phyloP scores from a whole-genome alignment of 805 yeast genomes.

The Monosporozyma servazzii region DNA sequence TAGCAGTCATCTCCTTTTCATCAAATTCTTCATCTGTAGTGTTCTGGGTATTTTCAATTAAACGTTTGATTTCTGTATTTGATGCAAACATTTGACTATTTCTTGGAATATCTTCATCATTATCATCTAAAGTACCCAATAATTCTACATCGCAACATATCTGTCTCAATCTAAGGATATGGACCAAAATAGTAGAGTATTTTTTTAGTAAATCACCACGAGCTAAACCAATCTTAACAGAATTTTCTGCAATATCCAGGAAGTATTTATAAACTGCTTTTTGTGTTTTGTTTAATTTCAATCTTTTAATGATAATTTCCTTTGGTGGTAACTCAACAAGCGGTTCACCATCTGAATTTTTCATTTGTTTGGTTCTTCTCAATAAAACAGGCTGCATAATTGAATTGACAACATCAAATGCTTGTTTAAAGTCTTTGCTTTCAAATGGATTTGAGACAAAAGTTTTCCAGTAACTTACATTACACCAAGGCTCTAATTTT shows the following conservation, averaged over 20 bases:
- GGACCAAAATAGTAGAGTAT: constrained; percentile 74
- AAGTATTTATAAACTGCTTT: constrained; percentile 57
- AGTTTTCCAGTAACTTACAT: constrained; percentile 76
- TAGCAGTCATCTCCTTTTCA: neutral
- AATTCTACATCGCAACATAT: constrained; percentile 77
- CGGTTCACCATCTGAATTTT: constrained; percentile 59
- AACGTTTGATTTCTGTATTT: constrained; percentile 3
- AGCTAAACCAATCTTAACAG: constrained; percentile 50
- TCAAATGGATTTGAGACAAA: constrained; percentile 81
- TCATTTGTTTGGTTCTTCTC: constrained; percentile 82
- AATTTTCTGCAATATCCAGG: constrained; percentile 52
- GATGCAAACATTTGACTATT: constrained; percentile 8
- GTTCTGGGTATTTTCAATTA: neutral
- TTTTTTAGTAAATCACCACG: constrained; percentile 61
- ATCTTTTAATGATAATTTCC: constrained; percentile 57
- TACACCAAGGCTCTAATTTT: constrained; percentile 82
- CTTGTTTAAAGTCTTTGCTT: constrained; percentile 55
- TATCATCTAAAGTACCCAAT: constrained; percentile 42
- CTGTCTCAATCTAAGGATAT: constrained; percentile 75
- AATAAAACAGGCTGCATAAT: constrained; percentile 74
- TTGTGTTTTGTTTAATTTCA: constrained; percentile 61
- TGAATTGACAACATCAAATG: constrained; percentile 76
- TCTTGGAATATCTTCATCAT: constrained; percentile 39
- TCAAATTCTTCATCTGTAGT: neutral
- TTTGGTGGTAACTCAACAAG: constrained; percentile 72